Conservation (phyloP, 768 basidiomycete genomes). For the Amanita pallidorosea region DNA sequence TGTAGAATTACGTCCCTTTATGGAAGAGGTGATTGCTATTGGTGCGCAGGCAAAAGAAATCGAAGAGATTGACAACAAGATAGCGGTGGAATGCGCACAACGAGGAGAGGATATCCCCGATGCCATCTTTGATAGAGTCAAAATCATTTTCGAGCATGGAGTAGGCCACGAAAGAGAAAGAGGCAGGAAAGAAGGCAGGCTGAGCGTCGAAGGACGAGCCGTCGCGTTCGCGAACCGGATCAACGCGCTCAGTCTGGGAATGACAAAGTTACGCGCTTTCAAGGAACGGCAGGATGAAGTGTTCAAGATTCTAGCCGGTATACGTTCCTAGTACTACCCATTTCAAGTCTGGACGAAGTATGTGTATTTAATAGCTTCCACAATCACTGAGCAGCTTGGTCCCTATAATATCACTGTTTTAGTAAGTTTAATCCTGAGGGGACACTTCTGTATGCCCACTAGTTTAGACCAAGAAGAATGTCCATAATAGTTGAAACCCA, state of each 20-base stretch:
- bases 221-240: constrained; percentile 70
- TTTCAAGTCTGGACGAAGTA: too few species aligned
- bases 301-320: constrained; percentile 53
- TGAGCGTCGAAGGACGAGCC: constrained; percentile 53
- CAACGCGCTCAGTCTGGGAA: constrained; percentile 59
- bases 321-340: constrained; percentile 17
- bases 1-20: constrained; percentile 50
- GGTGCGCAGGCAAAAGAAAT: constrained; percentile 38
- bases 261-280: constrained; percentile 66
- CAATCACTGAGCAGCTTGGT: too few species aligned
- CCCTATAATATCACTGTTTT: too few species aligned
- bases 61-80: constrained; percentile 40
- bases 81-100: constrained; percentile 34
- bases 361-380: too few species aligned
- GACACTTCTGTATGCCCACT: too few species aligned
- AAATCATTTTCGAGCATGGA: constrained; percentile 45
- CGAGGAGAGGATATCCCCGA: constrained; percentile 22
- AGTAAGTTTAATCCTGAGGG: too few species aligned
- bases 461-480: too few species aligned
- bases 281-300: constrained; percentile 60
- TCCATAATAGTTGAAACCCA: too few species aligned
- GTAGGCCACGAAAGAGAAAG: constrained; percentile 29
- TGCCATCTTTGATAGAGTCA: constrained; percentile 51
- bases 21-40: constrained; percentile 53
- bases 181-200: constrained; percentile 22